Evolutionary conservation across 2,329 filamentous ascomycete genomes (phyloP).

Genomic region (Colletotrichum destructivum): DNA sequence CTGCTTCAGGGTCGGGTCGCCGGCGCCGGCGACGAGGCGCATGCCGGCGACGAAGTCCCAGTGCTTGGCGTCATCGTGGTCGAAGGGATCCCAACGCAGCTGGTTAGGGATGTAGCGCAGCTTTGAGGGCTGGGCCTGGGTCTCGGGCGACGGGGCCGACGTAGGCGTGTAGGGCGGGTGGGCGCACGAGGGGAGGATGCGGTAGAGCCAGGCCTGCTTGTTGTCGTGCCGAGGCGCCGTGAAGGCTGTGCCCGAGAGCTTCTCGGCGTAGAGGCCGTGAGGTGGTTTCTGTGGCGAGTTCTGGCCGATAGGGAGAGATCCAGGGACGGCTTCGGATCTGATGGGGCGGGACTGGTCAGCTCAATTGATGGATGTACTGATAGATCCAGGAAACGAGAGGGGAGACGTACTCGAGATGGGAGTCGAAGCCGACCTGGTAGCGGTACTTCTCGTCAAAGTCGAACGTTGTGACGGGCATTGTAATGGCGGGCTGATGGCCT

Average conservation of each 20-base stretch:
- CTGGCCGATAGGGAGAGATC: slow-evolving; percentile 80
- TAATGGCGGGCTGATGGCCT: slow-evolving; percentile 25
- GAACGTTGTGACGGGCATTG: slow-evolving; percentile 67
- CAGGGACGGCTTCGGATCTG: slow-evolving; percentile 83
- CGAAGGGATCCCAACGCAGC: slow-evolving; percentile 84
- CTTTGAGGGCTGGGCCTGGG: slow-evolving; percentile 51
- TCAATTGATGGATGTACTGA: neutral
- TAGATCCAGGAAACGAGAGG: neutral
- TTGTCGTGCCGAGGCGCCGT: slow-evolving; percentile 79
- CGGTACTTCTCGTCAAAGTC: slow-evolving; percentile 72
- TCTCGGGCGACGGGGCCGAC: slow-evolving; percentile 48
- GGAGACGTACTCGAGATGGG: slow-evolving; percentile 79
- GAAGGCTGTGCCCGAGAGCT: slow-evolving; percentile 81
- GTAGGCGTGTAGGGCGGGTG: slow-evolving; percentile 70
- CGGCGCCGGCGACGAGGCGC: slow-evolving; percentile 82
- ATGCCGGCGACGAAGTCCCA: slow-evolving; percentile 71
- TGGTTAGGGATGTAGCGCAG: slow-evolving; percentile 86
- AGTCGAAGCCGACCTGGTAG: slow-evolving; percentile 85
- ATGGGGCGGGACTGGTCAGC: neutral
- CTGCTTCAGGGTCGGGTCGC: slow-evolving; percentile 83
- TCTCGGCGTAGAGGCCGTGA: slow-evolving; percentile 86
- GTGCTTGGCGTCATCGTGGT: slow-evolving; percentile 72
- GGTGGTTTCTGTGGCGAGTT: slow-evolving; percentile 89
- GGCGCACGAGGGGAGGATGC: slow-evolving; percentile 75
- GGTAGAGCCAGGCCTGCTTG: slow-evolving; percentile 81